Evolutionary conservation across 1,284 basidiomycete genomes (phyloP), one percentile per base, ranked within the genome.

Genomic region (Trametes versicolor): DNA sequence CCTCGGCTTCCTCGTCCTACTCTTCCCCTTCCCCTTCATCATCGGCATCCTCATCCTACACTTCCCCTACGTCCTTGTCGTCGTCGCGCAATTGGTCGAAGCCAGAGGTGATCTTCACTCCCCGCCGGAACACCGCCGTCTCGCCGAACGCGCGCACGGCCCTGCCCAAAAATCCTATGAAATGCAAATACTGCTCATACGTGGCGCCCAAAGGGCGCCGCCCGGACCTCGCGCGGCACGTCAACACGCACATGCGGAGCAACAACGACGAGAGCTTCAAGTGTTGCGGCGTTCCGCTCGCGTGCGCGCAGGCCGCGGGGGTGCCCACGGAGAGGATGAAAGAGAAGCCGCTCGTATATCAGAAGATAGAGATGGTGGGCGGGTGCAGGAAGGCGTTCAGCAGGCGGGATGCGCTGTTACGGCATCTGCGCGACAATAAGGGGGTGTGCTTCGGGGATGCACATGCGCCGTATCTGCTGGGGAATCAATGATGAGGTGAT

Each of bases 361-460:
- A 76, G 59, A 79, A 72, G n/a, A 70, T 76, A 37, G 47, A 72
- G 69, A 78, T 83, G 67, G 76, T 85, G 36, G 85, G 85, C 12
- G 86, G 85, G 1, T 89, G 87, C 66, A 70, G 79, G 67, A 78
- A 77, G 68, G 77, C 76, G 23, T 86, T 88, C 70, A 87, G 85
- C 66, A 79, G 87, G 53, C 75, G 78, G 25, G 87, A 89, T 63
- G 87, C 88, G 10, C 76, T 88, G 64, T 85, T 82, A 69, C 80
- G 87, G 41, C 87, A 89, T 72, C 72, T 86, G 56, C 80, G 82
- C 56, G 84, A 84, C 58, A 61, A 65, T 3, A 80, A 81, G 29
- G 79, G 79, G 34, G 60, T 29, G 19, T 86, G 84, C 66, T 70
- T 79, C 10, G 81, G 80, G 21, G 25, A 70, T 69, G 23, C 58